These are phyloP conservation scores for Colletotrichum sp. DNA, from an alignment of 2,329 filamentous ascomycete species.

Conservation along the genomic window DNA sequence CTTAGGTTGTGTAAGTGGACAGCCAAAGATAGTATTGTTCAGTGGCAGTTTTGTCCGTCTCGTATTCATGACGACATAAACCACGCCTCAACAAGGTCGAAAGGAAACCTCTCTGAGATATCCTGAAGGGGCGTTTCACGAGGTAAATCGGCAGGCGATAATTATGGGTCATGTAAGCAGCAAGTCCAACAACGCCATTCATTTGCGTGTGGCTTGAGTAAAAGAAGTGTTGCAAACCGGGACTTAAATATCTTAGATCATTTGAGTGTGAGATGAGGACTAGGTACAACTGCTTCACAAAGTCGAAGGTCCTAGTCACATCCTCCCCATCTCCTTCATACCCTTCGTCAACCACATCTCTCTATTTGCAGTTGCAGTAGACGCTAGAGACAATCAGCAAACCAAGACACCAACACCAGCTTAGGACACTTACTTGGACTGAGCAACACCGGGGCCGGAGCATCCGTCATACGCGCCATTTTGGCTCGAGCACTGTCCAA, in stretches of 20 bases:
- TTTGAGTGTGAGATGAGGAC: background rate
- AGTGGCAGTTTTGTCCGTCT: background rate
- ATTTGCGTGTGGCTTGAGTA: background rate
- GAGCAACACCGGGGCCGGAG: background rate
- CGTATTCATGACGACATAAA: background rate
- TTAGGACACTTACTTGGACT: background rate
- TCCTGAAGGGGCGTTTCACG: background rate
- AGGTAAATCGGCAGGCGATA: background rate
- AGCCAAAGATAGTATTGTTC: rapidly evolving
- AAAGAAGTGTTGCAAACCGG: rapidly evolving
- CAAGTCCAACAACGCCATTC: background rate
- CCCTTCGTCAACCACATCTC: background rate
- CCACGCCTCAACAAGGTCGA: rapidly evolving
- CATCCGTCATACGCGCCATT: background rate
- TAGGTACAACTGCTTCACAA: background rate
- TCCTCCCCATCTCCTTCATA: background rate
- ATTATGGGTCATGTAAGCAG: background rate
- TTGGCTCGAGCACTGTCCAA: background rate
- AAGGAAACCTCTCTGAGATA: rapidly evolving
- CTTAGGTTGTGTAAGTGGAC: rapidly evolving
- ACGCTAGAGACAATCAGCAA: background rate
- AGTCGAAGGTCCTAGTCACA: background rate
- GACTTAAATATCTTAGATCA: background rate
- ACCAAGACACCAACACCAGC: background rate
- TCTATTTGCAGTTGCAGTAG: background rate